Base-by-base conservation (phyloP, 2,329 filamentous ascomycete species). In the Hymenoscyphus repandus region DNA sequence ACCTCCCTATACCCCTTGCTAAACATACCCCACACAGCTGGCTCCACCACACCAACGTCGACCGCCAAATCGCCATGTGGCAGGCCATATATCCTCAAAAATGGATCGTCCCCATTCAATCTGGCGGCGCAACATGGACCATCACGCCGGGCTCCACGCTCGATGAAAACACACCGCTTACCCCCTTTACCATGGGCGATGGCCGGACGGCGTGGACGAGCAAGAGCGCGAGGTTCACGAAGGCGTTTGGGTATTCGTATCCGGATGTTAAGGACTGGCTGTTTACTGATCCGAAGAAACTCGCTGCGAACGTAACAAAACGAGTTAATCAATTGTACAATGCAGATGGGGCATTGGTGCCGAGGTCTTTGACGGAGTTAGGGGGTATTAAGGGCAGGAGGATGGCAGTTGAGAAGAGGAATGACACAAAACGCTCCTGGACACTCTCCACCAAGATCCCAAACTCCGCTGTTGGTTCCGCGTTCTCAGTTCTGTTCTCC, bases 271-370 rank as follows among this genome's bases (percentile, higher is more conserved):
- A 59, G 47, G 60, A 65, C 60, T 77, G 79, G 52, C 74, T 72
- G n/a, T 7, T 31, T n/a, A 6, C 42, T 33, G 74, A 74, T 1
- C 68, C 78, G 1, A 74, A 81, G 53, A 73, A 82, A 57, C 66
- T 88, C 39, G 72, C 75, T 36, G 76, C 77, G 53, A 83, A 85
- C 58, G 71, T 88, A 20, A 75, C 79, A 42, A 75, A 78, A 0
- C 78, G 82, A 9, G 76, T 86, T 12, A 72, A 78, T 49, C 72
- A 68, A 1, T 65, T 90, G 18, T 74, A 73, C 56, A 49, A 49
- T 18, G 13, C 32, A 27, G 27, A 36, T n/a, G 45, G 45, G 9
- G 7, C 32, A 13, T 13, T 34, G 7, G 32, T 7, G 32, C 13
- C 32, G 7, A 9, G 32, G 32, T n/a, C n/a, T n/a, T n/a, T n/a